phyloP scores from a whole-genome alignment of 1,139 yeast species.

The Yamadazyma mexicana region DNA sequence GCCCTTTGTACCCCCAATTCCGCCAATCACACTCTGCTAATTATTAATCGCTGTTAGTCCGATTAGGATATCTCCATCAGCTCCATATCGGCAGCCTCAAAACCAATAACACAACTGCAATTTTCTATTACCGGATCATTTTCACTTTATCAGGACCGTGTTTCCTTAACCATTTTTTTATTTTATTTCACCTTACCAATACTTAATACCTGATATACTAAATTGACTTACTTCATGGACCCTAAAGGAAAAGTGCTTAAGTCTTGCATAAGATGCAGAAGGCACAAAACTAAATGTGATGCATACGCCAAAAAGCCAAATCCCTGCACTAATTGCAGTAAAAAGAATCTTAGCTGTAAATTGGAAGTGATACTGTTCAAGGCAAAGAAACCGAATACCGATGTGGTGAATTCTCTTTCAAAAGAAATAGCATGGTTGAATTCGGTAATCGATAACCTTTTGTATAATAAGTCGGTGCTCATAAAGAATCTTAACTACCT shows the following conservation, averaged over 20 bases:
- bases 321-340: constrained; percentile 59
- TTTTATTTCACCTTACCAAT: too few relatives aligned
- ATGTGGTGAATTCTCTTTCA: constrained; percentile 35
- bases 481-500: constrained; percentile 10
- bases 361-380: constrained; percentile 41
- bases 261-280: constrained; percentile 63
- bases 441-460: constrained; percentile 22
- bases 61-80: background rate
- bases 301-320: constrained; percentile 50
- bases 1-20: too few relatives aligned
- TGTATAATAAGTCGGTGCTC: constrained; percentile 12
- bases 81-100: background rate
- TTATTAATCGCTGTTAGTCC: constrained; percentile 1
- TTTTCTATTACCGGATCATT: background rate
- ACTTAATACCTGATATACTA: too few relatives aligned
- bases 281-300: constrained; percentile 66
- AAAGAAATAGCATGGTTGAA: constrained; percentile 30
- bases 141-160: background rate
- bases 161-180: background rate
- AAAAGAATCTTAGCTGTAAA: constrained; percentile 51
- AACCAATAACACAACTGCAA: background rate
- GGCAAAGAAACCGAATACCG: constrained; percentile 26
- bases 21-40: background rate
- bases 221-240: constrained; percentile 2
- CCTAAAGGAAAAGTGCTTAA: constrained; percentile 35